A percentile compares a stretch with the other conserved stretches of the same genome.
phyloP scores from a whole-genome alignment of 2,329 filamentous ascomycete species.

The Gliomastix tumulicola region DNA sequence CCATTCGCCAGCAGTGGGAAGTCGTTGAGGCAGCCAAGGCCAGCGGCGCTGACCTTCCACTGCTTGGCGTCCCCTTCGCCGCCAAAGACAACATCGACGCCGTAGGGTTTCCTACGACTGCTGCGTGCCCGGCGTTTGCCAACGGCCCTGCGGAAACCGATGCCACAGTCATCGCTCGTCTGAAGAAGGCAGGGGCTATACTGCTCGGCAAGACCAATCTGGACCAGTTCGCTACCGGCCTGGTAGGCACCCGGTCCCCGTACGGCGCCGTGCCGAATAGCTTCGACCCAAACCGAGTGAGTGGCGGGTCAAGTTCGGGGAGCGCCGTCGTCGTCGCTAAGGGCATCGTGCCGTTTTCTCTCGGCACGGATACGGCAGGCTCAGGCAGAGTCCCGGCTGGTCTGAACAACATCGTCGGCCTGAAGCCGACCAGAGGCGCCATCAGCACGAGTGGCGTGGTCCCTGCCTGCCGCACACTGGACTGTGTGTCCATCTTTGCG shows the following conservation, averaged over 20 bases:
- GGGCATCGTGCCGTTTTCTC: slow-evolving; percentile 45
- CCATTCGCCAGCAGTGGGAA: background rate
- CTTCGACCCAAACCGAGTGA: slow-evolving; percentile 27
- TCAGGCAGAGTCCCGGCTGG: slow-evolving; percentile 46
- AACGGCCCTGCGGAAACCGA: slow-evolving; percentile 35
- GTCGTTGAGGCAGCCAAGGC: background rate
- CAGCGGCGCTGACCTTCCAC: slow-evolving; percentile 26
- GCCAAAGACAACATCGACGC: slow-evolving; percentile 52
- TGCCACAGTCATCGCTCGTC: slow-evolving; percentile 37
- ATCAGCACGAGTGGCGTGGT: slow-evolving; percentile 40
- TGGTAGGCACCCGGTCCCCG: slow-evolving; percentile 54
- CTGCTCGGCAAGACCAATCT: slow-evolving; percentile 48
- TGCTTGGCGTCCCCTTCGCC: slow-evolving; percentile 51
- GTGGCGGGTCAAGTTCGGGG: slow-evolving; percentile 52
- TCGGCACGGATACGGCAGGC: slow-evolving; percentile 50
- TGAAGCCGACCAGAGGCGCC: slow-evolving; percentile 45
- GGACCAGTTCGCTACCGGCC: slow-evolving; percentile 56
- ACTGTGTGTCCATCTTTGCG: slow-evolving; percentile 49
- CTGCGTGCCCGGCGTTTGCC: slow-evolving; percentile 40
- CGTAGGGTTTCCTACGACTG: slow-evolving; percentile 41
- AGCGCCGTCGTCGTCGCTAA: slow-evolving; percentile 47
- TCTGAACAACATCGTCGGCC: slow-evolving; percentile 45
- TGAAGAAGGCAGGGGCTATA: slow-evolving; percentile 46
- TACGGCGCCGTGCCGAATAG: slow-evolving; percentile 49
- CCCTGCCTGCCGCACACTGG: slow-evolving; percentile 49